phyloP scores from a whole-genome alignment of 306 rosid species.

The Rubus parviflorus region DNA sequence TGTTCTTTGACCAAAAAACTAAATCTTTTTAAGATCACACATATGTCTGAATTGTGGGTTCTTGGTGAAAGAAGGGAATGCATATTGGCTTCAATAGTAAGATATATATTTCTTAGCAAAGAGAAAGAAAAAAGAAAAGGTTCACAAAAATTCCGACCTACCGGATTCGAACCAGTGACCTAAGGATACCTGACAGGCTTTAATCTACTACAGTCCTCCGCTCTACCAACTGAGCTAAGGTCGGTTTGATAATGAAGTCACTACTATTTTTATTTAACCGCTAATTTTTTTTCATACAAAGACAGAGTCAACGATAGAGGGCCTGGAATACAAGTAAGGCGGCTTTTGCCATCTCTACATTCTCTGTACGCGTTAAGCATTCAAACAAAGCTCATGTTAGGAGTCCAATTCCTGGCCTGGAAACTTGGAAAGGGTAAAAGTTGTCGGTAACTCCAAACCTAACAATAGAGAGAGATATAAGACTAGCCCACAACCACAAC shows the following conservation, averaged over 20 bases:
- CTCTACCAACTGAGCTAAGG: constrained; percentile 64
- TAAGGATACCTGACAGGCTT: constrained; percentile 30
- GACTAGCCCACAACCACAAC: not conserved
- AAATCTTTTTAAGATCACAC: too few species aligned
- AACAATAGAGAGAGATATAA: not conserved
- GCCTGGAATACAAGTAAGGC: not conserved
- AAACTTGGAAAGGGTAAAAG: not conserved
- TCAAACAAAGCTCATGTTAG: not conserved
- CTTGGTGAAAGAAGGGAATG: too few species aligned
- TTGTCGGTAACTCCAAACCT: not conserved
- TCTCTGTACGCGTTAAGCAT: not conserved
- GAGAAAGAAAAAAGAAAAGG: too few species aligned
- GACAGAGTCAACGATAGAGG: not conserved
- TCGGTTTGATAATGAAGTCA: not conserved
- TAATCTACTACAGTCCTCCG: constrained; percentile 58
- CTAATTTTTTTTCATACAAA: too few species aligned
- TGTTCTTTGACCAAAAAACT: too few species aligned
- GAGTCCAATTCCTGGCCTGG: not conserved
- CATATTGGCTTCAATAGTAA: too few species aligned
- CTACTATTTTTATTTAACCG: too few species aligned
- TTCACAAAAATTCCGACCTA: too few species aligned
- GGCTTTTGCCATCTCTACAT: not conserved
- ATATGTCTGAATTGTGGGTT: too few species aligned
- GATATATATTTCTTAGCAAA: too few species aligned
- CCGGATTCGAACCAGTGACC: constrained; percentile 27